Percentiles rank a stretch among this genome's conserved stretches.
These are phyloP conservation scores for Fonsecaea pugnacius DNA, from an alignment of 2,329 filamentous ascomycete species.

Conservation along the genomic window DNA sequence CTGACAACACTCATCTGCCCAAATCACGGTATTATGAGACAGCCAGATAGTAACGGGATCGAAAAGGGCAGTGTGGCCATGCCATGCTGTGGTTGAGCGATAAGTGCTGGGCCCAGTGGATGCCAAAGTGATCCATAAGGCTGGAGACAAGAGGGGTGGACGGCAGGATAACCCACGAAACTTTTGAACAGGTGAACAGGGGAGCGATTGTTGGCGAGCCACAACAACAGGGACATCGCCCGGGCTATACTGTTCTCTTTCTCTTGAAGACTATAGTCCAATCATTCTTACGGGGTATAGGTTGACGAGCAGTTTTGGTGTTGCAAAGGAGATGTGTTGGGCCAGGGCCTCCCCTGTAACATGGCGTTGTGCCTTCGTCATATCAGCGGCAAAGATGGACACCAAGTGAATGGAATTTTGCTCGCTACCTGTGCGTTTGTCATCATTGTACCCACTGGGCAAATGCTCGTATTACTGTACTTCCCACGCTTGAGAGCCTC, in stretches of 20 bases:
- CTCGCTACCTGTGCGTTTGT: not conserved
- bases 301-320: not conserved
- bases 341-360: not conserved
- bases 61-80: constrained; percentile 13
- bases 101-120: constrained; percentile 5
- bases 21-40: not conserved
- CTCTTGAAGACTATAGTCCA: not conserved
- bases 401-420: not conserved
- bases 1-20: not conserved
- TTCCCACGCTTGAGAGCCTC: not conserved
- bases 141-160: constrained; percentile 8
- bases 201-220: constrained; percentile 1
- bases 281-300: not conserved
- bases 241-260: not conserved
- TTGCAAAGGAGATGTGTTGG: not conserved
- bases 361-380: constrained; percentile 5
- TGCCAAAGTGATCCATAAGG: constrained; percentile 11
- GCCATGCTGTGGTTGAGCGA: not conserved
- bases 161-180: constrained; percentile 3
- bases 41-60: not conserved
- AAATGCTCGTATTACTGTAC: not conserved
- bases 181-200: not conserved
- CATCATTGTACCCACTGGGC: not conserved
- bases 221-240: not conserved
- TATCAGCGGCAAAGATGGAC: not conserved